Conservation (phyloP, 106 monocot species). For the Dioscorea zingiberensis region DNA sequence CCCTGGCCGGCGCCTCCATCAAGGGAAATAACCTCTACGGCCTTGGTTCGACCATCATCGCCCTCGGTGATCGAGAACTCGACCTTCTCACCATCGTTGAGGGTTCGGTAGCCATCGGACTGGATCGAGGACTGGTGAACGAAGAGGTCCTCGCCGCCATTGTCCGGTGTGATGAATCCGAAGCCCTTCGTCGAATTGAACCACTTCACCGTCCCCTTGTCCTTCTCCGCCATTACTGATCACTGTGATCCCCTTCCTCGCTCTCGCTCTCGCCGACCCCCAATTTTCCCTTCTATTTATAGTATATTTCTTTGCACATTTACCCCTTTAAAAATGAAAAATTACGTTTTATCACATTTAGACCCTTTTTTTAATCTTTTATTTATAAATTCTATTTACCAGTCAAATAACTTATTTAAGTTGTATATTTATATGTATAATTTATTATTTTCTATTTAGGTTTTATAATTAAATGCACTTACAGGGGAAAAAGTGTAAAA, state of each 20-base stretch:
- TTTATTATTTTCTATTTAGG: too few species aligned
- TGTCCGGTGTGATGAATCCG: conserved; percentile 43
- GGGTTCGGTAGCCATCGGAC: conserved; percentile 33
- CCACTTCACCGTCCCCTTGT: conserved; percentile 40
- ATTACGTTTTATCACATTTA: too few species aligned
- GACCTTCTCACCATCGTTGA: conserved; percentile 39
- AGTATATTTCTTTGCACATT: too few species aligned
- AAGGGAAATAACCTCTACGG: conserved; percentile 35
- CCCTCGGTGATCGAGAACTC: conserved; percentile 35
- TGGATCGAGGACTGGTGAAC: conserved; percentile 48
- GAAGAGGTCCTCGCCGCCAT: conserved; percentile 34
- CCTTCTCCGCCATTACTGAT: conserved; percentile 13
- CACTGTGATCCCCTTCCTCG: not conserved
- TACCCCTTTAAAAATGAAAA: too few species aligned
- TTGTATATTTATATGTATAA: too few species aligned
- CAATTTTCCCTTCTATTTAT: too few species aligned
- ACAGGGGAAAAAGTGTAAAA: too few species aligned
- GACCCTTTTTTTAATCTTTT: too few species aligned
- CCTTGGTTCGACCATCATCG: conserved; percentile 38
- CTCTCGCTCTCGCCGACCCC: not conserved
- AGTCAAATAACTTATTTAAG: too few species aligned
- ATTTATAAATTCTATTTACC: too few species aligned
- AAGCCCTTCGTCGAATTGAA: conserved; percentile 44
- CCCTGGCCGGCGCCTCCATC: conserved; percentile 24
- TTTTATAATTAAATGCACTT: too few species aligned